These are phyloP conservation scores for Rhynchosporium graminicola DNA, from an alignment of 2,329 filamentous ascomycete genomes.

Conservation along the genomic window DNA sequence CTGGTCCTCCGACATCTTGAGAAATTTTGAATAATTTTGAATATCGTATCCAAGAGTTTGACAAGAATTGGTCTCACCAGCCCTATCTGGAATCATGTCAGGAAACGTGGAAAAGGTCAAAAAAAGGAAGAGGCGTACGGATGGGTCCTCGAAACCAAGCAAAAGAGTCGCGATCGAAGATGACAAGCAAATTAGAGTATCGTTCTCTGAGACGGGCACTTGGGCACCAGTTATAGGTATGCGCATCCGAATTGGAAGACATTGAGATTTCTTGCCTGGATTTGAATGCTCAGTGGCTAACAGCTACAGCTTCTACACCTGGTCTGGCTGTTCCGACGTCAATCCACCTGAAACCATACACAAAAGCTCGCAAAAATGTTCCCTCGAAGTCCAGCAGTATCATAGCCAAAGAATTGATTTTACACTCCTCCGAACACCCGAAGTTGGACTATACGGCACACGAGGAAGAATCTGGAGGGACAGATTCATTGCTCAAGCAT, in stretches of 20 bases:
- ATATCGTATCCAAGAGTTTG: neutral
- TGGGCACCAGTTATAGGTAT: slow-evolving; percentile 58
- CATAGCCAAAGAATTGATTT: slow-evolving; percentile 50
- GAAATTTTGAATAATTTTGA: slow-evolving; percentile 6
- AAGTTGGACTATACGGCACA: slow-evolving; percentile 61
- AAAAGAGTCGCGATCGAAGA: slow-evolving; percentile 53
- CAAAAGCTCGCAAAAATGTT: slow-evolving; percentile 35
- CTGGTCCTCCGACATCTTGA: neutral
- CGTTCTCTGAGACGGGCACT: slow-evolving; percentile 48
- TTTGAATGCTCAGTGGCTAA: slow-evolving; percentile 10
- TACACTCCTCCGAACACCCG: slow-evolving; percentile 59
- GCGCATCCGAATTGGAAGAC: slow-evolving; percentile 11
- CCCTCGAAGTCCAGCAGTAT: slow-evolving; percentile 34
- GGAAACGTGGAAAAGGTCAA: slow-evolving; percentile 35
- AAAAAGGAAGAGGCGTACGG: slow-evolving; percentile 56
- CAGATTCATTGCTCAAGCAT: slow-evolving; percentile 55
- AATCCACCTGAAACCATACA: slow-evolving; percentile 40
- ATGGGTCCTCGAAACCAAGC: slow-evolving; percentile 46
- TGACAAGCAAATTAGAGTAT: slow-evolving; percentile 46
- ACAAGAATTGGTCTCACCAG: neutral
- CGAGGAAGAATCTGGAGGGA: slow-evolving; percentile 49
- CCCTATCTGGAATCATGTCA: slow-evolving; percentile 31
- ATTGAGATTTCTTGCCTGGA: neutral
- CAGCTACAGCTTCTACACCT: slow-evolving; percentile 39
- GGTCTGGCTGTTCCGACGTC: slow-evolving; percentile 40